Evolutionary conservation across 2,329 filamentous ascomycete species (phyloP), one percentile per base, ranked within the genome.

Genomic region (Colletotrichum neosansevieriae): DNA sequence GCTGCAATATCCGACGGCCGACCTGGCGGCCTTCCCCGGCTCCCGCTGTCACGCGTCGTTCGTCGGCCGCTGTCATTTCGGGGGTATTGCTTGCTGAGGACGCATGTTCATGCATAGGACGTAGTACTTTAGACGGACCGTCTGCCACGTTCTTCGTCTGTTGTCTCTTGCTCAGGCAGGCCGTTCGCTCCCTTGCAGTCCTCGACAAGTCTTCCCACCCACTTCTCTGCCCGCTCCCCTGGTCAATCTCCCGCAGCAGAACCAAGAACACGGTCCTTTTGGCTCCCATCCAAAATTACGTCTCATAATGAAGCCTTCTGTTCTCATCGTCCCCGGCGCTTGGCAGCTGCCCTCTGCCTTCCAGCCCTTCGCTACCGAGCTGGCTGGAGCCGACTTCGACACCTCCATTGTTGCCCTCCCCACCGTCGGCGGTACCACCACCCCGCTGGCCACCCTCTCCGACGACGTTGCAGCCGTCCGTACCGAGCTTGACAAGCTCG

Each of bases 291-390:
- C 6, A 32, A 32, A 24, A 59, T 32, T 32, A 58, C 51, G 34
- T 19, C 6, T 29, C 63, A 58, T 21, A 12, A 69, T 69, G 67
- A 69, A 69, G 63, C 70, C 71, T 50, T 71, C 74, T 21, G 73
- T 82, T 17, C 73, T 83, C 15, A 76, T 83, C 54, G 76, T 77
- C 12, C 79, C 79, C 0, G 81, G 81, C 12, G 80, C 79, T 17
- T 83, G 80, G 79, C 73, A 81, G 58, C 68, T 69, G 1, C 75
- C 80, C 3, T 58, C 65, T n/a, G 72, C 74, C 62, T 82, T 76
- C 59, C 57, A 67, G 63, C 67, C 67, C 29, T 67, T 69, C 44
- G 21, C 67, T 38, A 47, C 15, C 19, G 63, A 67, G 36, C 36
- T 69, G 50, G 57, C 67, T 32, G 17, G 63, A 6, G 63, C 67